phyloP scores from a whole-genome alignment of 1,284 basidiomycete genomes.

The Moniliophthora roreri region DNA sequence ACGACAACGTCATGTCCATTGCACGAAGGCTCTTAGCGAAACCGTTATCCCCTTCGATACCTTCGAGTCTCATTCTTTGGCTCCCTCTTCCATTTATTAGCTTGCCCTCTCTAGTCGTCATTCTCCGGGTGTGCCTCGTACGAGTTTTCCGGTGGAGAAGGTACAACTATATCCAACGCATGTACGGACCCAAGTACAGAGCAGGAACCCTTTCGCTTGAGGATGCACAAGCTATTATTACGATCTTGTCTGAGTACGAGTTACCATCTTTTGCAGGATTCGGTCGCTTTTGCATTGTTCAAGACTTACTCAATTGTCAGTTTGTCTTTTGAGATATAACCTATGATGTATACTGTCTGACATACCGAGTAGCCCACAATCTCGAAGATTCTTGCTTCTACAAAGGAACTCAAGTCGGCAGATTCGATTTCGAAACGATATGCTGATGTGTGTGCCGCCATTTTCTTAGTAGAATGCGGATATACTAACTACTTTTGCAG shows the following conservation, averaged over 20 bases:
- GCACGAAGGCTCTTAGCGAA: no score
- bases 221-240: constrained; percentile 43
- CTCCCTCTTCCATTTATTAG: not conserved
- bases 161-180: constrained; percentile 28
- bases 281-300: constrained; percentile 45
- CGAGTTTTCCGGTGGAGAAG: constrained; percentile 18
- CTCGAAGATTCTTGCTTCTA: constrained; percentile 37
- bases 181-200: constrained; percentile 31
- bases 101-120: not conserved
- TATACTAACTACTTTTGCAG: constrained; percentile 21
- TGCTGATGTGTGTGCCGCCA: constrained; percentile 36
- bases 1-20: no score
- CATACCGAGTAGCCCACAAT: constrained; percentile 36
- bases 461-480: not conserved
- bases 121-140: constrained; percentile 7
- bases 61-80: not conserved
- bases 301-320: constrained; percentile 49
- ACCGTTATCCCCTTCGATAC: no score
- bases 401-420: constrained; percentile 34
- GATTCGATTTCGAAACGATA: constrained; percentile 39
- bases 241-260: constrained; percentile 33
- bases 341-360: no score
- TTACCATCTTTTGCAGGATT: constrained; percentile 41
- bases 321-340: no score
- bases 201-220: constrained; percentile 34